phyloP scores from a whole-genome alignment of 2,329 filamentous ascomycete species.

The Fusarium lyarnte region DNA sequence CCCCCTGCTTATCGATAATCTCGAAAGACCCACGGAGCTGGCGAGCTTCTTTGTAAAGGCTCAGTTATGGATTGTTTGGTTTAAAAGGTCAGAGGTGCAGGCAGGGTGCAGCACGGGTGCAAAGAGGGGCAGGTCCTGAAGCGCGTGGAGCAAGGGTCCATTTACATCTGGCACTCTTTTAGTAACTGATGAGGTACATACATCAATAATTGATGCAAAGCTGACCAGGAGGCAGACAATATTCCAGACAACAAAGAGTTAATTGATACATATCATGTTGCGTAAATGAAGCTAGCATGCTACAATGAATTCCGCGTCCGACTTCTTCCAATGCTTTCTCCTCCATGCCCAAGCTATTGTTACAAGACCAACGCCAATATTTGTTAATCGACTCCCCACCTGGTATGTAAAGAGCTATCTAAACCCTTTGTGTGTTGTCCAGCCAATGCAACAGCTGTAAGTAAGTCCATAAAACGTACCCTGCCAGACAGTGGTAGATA shows the following conservation, averaged over 20 bases:
- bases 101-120: slow-evolving; percentile 3
- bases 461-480: slow-evolving; percentile 34
- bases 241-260: slow-evolving; percentile 1
- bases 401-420: slow-evolving; percentile 59
- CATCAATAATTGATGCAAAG: neutral
- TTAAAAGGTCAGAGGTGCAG: slow-evolving; percentile 11
- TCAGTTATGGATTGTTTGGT: neutral
- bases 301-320: slow-evolving; percentile 19
- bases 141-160: slow-evolving; percentile 14
- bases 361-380: slow-evolving; percentile 33
- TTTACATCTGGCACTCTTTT: neutral
- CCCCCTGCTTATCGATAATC: slow-evolving; percentile 11
- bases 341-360: slow-evolving; percentile 38
- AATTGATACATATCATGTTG: slow-evolving; percentile 29
- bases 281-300: slow-evolving; percentile 13
- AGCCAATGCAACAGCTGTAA: slow-evolving; percentile 41
- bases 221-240: neutral
- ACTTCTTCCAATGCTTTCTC: slow-evolving; percentile 28
- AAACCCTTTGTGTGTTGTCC: slow-evolving; percentile 57
- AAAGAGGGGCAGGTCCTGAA: slow-evolving; percentile 36
- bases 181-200: neutral
- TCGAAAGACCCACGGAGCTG: slow-evolving; percentile 14
- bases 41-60: slow-evolving; percentile 11
- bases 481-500: slow-evolving; percentile 13
- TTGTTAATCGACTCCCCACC: slow-evolving; percentile 34